Percentiles rank a stretch among this genome's conserved stretches.
Conservation (phyloP, 1,284 basidiomycete genomes). For the Leccinum cinnamomeum region DNA sequence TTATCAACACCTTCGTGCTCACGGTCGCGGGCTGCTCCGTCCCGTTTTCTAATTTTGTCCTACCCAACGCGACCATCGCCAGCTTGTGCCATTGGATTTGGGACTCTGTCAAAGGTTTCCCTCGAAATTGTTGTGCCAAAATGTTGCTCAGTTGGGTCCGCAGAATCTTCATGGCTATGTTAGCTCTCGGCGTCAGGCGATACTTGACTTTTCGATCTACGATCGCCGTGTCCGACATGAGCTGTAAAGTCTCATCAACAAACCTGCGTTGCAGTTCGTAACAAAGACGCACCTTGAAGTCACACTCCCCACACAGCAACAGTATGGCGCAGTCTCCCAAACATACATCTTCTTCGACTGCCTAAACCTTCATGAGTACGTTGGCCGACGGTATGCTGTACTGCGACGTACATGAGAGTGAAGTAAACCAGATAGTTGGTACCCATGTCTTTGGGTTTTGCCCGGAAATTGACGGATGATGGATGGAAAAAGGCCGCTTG, state of each 20-base stretch:
- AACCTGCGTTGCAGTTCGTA: background rate
- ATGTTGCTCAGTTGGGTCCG: slow-evolving; percentile 65
- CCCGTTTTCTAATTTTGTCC: slow-evolving; percentile 37
- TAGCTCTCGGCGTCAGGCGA: slow-evolving; percentile 67
- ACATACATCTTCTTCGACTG: slow-evolving; percentile 92
- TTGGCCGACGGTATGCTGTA: background rate
- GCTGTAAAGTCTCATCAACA: slow-evolving; percentile 41
- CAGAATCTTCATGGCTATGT: slow-evolving; percentile 80
- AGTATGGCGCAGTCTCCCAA: slow-evolving; percentile 92
- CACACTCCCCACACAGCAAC: slow-evolving; percentile 89
- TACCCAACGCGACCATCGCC: slow-evolving; percentile 61
- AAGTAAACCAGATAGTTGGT: slow-evolving; percentile 83
- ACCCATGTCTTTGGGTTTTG: slow-evolving; percentile 68
- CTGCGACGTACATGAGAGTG: slow-evolving; percentile 75
- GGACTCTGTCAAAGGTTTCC: slow-evolving; percentile 56
- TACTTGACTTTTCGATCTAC: slow-evolving; percentile 89
- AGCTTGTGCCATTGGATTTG: slow-evolving; percentile 74
- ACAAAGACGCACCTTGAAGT: slow-evolving; percentile 70
- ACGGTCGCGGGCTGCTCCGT: slow-evolving; percentile 12
- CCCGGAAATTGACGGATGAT: slow-evolving; percentile 84
- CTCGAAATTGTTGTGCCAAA: slow-evolving; percentile 66
- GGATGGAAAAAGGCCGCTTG: slow-evolving; percentile 88
- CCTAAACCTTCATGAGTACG: slow-evolving; percentile 45
- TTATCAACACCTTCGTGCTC: slow-evolving; percentile 17
- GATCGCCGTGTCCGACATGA: slow-evolving; percentile 68